Evolutionary conservation across 2,329 filamentous ascomycete species (phyloP).

Genomic region (Sporothrix protearum): DNA sequence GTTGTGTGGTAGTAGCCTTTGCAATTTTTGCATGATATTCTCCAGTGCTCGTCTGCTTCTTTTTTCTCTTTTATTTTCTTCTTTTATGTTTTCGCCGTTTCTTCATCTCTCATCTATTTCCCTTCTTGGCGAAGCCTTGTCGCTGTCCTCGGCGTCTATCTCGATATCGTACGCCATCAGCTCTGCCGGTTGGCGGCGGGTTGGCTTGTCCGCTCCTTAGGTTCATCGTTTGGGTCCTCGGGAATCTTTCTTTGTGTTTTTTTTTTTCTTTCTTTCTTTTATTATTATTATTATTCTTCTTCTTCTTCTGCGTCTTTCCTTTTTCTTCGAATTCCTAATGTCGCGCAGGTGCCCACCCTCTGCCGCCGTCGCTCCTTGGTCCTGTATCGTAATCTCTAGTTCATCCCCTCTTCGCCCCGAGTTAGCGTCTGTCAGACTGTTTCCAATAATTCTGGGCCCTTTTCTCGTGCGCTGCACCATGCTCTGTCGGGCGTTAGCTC

Average conservation of each 20-base stretch:
- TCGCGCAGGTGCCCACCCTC: not conserved
- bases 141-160: not conserved
- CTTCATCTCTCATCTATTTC: not conserved
- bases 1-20: no score
- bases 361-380: not conserved
- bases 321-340: slow-evolving; percentile 1
- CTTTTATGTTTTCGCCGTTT: not conserved
- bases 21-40: no score
- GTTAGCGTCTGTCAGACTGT: slow-evolving; percentile 7
- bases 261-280: not conserved
- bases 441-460: slow-evolving; percentile 12
- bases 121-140: not conserved
- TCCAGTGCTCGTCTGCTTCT: not conserved
- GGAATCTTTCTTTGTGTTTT: not conserved
- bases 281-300: not conserved
- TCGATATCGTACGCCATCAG: not conserved
- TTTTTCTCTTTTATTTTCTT: not conserved
- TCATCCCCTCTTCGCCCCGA: not conserved
- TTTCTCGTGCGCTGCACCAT: not conserved
- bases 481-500: slow-evolving; percentile 1
- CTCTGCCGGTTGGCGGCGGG: not conserved
- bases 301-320: not conserved
- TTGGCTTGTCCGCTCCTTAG: not conserved
- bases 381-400: not conserved
- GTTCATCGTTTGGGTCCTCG: not conserved